Conservation (phyloP, 1,284 basidiomycete species). For the Taiwanofungus camphoratus region DNA sequence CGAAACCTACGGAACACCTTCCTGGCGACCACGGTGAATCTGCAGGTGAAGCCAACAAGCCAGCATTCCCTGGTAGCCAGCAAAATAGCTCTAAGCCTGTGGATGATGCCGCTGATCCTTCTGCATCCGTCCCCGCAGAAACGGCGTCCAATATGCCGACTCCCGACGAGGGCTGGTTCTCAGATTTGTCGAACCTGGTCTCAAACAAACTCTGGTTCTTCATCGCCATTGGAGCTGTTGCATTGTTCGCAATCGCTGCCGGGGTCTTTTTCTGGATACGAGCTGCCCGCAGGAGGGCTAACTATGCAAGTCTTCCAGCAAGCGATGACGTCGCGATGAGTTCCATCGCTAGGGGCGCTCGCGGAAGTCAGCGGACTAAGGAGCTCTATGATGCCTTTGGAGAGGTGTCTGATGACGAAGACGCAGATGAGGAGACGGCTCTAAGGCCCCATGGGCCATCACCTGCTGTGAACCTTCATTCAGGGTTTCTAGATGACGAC, state of each 20-base stretch:
- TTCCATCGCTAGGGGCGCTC: conserved; percentile 35
- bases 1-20: conserved; percentile 86
- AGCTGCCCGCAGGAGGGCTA: conserved; percentile 41
- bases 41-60: conserved; percentile 62
- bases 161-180: conserved; percentile 84
- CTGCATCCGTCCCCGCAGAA: conserved; percentile 22
- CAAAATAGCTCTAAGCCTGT: conserved; percentile 27
- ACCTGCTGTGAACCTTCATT: conserved; percentile 39
- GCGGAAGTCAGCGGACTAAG: conserved; percentile 51
- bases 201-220: conserved; percentile 83
- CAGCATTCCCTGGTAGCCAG: conserved; percentile 46
- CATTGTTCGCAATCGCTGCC: conserved; percentile 62
- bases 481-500: conserved; percentile 63
- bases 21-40: conserved; percentile 78
- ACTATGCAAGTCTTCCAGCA: conserved; percentile 62
- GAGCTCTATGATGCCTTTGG: conserved; percentile 93
- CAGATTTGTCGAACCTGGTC: conserved; percentile 73
- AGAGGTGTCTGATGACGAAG: conserved; percentile 71
- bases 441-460: conserved; percentile 30
- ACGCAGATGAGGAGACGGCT: conserved; percentile 63
- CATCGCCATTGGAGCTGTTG: conserved; percentile 64
- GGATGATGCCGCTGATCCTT: conserved; percentile 21
- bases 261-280: conserved; percentile 72
- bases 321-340: conserved; percentile 76
- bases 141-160: conserved; percentile 44